phyloP scores from a whole-genome alignment of 2,329 filamentous ascomycete species.

The Phialemoniopsis sp. region DNA sequence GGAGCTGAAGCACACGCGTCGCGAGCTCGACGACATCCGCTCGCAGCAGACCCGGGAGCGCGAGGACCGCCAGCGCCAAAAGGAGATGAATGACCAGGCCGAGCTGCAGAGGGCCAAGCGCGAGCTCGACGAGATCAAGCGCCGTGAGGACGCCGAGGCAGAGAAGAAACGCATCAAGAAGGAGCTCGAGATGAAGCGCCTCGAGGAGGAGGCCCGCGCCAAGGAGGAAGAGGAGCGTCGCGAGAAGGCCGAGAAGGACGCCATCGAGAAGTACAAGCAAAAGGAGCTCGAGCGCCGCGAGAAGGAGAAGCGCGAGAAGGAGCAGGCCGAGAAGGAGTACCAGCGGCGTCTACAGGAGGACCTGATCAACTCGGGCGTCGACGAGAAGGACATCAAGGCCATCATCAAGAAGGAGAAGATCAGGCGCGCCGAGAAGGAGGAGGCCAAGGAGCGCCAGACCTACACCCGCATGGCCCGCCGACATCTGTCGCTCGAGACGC shows the following conservation, averaged over 20 bases:
- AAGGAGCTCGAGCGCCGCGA: constrained; percentile 41
- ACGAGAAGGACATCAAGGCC: constrained; percentile 54
- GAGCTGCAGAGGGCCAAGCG: constrained; percentile 45
- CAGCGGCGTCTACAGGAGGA: constrained; percentile 53
- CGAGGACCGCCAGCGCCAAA: constrained; percentile 27
- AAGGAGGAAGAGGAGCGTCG: constrained; percentile 37
- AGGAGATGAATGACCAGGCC: constrained; percentile 38
- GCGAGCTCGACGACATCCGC: constrained; percentile 33
- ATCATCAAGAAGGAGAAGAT: constrained; percentile 54
- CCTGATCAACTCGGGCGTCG: constrained; percentile 52
- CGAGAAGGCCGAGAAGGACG: constrained; percentile 43
- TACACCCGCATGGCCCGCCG: constrained; percentile 61
- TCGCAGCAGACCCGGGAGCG: constrained; percentile 23
- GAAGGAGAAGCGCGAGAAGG: constrained; percentile 42
- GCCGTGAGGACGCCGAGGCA: constrained; percentile 39
- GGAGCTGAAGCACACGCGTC: constrained; percentile 29
- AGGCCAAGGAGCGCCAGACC: constrained; percentile 41
- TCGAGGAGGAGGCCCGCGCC: constrained; percentile 39
- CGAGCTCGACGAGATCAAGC: constrained; percentile 42
- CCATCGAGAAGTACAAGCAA: constrained; percentile 48
- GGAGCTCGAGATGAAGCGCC: constrained; percentile 43
- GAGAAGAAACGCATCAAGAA: constrained; percentile 47
- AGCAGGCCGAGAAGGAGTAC: constrained; percentile 48
- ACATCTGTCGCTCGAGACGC: constrained; percentile 59
- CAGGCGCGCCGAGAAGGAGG: constrained; percentile 23